Base-by-base conservation (phyloP, 108 stramenopile genomes). In the Cyclostephanos tholiformis region DNA sequence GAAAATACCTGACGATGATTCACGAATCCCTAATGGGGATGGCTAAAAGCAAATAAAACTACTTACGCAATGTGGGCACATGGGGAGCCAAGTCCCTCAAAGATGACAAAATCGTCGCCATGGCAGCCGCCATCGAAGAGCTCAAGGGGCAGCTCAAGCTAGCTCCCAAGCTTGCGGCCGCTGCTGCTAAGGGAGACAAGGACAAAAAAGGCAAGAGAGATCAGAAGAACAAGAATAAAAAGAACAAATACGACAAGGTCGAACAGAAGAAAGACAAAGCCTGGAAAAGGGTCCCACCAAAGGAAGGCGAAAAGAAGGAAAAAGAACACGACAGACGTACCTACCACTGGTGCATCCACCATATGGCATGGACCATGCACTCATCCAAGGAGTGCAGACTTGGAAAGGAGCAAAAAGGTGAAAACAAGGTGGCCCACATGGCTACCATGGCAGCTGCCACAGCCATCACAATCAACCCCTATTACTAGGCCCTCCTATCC, bases 361-460 rank as follows among this genome's bases (percentile, higher is more conserved):
- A 77, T 30, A 60, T 63, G 51, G 61, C 62, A 20, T 77, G 76
- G 76, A 27, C 39, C 43, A 32, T 58, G 2, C 76, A 77, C 51
- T 20, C 19, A 9, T 9, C 32, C 4, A 22, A 23, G n/a, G n/a
- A n/a, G n/a, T n/a, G n/a, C n/a, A n/a, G n/a, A n/a, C n/a, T n/a
- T n/a, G n/a, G n/a, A n/a, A n/a, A n/a, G n/a, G n/a, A n/a, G n/a
- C n/a, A n/a, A n/a, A n/a, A n/a, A n/a, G n/a, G n/a, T n/a, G n/a
- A 44, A 10, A n/a, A n/a, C n/a, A n/a, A n/a, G n/a, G n/a, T n/a
- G n/a, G n/a, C n/a, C n/a, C n/a, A n/a, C n/a, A n/a, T 56, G 0
- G 46, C 20, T 53, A 29, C 50, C n/a, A n/a, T n/a, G 25, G 64
- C 27, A 1, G 27, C 53, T 29, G 22, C 52, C 2, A 9, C 49